phyloP scores from a whole-genome alignment of 345 rosid genomes.

The Trapa incisa region DNA sequence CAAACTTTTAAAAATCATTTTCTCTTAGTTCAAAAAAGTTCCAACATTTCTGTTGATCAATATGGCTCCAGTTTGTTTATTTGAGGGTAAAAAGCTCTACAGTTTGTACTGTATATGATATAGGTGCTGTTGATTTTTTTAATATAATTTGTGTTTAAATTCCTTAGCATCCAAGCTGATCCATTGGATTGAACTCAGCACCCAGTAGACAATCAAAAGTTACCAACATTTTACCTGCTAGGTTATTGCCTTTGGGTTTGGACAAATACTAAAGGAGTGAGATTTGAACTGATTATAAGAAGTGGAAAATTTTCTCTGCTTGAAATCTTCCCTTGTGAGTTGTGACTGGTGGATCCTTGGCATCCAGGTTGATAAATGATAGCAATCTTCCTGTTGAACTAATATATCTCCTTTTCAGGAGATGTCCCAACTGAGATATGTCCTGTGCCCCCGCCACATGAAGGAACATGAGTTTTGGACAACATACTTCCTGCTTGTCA shows the following conservation, averaged over 20 bases:
- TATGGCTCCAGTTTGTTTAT: not conserved
- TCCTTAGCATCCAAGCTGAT: too few relatives aligned
- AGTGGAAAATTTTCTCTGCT: not conserved
- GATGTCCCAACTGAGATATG: slow-evolving; percentile 68
- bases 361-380: not conserved
- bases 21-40: not conserved
- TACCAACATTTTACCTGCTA: too few relatives aligned
- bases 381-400: not conserved
- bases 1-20: not conserved
- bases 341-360: not conserved
- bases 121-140: not conserved
- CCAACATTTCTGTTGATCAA: not conserved
- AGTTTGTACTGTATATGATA: not conserved
- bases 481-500: slow-evolving; percentile 67
- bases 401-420: slow-evolving; percentile 28
- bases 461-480: slow-evolving; percentile 81
- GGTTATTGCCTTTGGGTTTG: not conserved
- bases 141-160: too few relatives aligned
- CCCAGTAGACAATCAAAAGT: too few relatives aligned
- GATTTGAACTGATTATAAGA: not conserved
- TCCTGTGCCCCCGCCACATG: slow-evolving; percentile 59
- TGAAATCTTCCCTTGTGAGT: not conserved
- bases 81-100: not conserved
- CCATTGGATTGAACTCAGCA: too few relatives aligned
- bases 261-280: not conserved